Conservation (phyloP, 2,329 filamentous ascomycete species). For the Fusarium incarnatum region DNA sequence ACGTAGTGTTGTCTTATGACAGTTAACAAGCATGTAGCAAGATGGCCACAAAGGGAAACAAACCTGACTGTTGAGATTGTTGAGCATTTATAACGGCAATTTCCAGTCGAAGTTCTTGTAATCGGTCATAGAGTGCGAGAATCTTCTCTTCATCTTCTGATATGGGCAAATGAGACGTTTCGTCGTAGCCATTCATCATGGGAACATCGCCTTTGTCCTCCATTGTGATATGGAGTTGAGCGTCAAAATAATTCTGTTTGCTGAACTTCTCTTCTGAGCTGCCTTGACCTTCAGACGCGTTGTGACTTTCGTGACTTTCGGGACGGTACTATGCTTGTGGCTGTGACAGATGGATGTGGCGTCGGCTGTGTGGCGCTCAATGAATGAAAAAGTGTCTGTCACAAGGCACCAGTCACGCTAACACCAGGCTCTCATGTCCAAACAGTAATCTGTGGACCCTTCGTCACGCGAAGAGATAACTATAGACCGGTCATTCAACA, state of each 20-base stretch:
- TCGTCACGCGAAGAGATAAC: slow-evolving; percentile 45
- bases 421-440: slow-evolving; percentile 40
- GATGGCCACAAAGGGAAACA: not conserved
- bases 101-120: slow-evolving; percentile 79
- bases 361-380: slow-evolving; percentile 23
- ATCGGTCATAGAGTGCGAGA: slow-evolving; percentile 76
- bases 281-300: slow-evolving; percentile 15
- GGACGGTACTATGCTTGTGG: slow-evolving; percentile 19
- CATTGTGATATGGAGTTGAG: slow-evolving; percentile 38
- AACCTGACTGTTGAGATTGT: slow-evolving; percentile 53
- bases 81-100: slow-evolving; percentile 72
- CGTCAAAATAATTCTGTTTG: not conserved
- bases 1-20: slow-evolving; percentile 41
- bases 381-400: slow-evolving; percentile 43
- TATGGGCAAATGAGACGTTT: slow-evolving; percentile 62
- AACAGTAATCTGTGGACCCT: slow-evolving; percentile 33
- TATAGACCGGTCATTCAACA: slow-evolving; percentile 28
- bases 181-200: slow-evolving; percentile 47
- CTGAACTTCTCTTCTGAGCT: not conserved
- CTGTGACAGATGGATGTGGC: slow-evolving; percentile 29
- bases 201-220: slow-evolving; percentile 44
- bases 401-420: slow-evolving; percentile 52
- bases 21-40: slow-evolving; percentile 23
- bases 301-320: slow-evolving; percentile 14
- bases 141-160: slow-evolving; percentile 74